Conservation (phyloP, 2,329 filamentous ascomycete species). For the Paraconiothyrium sp. region DNA sequence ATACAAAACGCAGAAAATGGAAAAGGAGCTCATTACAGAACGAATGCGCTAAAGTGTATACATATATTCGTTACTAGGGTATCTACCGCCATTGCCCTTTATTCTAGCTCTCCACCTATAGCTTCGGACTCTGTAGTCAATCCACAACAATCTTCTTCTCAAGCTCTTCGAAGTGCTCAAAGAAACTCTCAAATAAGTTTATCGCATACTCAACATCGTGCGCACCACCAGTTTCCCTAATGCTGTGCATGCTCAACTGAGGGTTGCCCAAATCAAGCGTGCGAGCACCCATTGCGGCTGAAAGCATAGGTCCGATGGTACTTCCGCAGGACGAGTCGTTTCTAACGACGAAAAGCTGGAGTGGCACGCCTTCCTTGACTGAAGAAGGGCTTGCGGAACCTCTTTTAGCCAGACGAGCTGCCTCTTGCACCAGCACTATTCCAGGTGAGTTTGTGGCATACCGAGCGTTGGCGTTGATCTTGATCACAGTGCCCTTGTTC, state of each 20-base stretch:
- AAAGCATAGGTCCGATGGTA: conserved; percentile 97
- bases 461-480: conserved; percentile 96
- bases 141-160: conserved; percentile 87
- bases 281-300: conserved; percentile 83
- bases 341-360: conserved; percentile 94
- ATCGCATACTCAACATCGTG: conserved; percentile 89
- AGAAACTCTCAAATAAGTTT: conserved; percentile 87
- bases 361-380: conserved; percentile 74
- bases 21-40: too few species aligned
- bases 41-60: too few species aligned
- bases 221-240: conserved; percentile 88
- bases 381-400: conserved; percentile 53
- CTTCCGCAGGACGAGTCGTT: conserved; percentile 95
- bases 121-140: conserved; percentile 55
- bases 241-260: conserved; percentile 96
- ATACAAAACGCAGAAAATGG: too few species aligned
- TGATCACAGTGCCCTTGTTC: conserved; percentile 96
- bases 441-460: conserved; percentile 97
- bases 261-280: conserved; percentile 94
- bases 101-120: conserved; percentile 22
- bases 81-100: conserved; percentile 17
- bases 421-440: conserved; percentile 90
- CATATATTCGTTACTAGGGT: conserved; percentile 14
- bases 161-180: conserved; percentile 81
- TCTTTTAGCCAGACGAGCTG: conserved; percentile 70